These are phyloP conservation scores for Saccharomycopsis olivae DNA, from an alignment of 805 yeast species.

Conservation along the genomic window DNA sequence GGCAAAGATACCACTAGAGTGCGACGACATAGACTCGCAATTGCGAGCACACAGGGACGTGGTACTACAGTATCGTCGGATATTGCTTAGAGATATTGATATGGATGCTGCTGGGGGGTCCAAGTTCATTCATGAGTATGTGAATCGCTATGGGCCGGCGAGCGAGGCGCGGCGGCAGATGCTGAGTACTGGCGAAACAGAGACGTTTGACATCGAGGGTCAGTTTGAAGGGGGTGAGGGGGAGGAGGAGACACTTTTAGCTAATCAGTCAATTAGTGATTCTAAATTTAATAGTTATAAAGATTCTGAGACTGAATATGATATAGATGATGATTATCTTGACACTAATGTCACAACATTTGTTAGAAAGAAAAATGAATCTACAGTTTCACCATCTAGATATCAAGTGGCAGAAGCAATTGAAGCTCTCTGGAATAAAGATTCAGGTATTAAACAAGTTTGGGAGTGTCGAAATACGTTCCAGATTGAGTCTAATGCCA, in stretches of 20 bases:
- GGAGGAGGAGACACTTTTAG: conserved; percentile 15
- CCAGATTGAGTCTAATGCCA: conserved; percentile 76
- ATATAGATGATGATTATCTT: not conserved
- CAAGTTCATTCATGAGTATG: conserved; percentile 51
- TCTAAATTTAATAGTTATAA: not conserved
- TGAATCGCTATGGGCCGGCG: conserved; percentile 47
- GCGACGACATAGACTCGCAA: conserved; percentile 44
- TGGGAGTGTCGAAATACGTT: conserved; percentile 58
- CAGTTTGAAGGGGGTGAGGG: conserved; percentile 20
- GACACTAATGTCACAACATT: conserved; percentile 7
- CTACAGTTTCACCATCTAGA: conserved; percentile 23
- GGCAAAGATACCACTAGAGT: conserved; percentile 50
- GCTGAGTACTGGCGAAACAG: conserved; percentile 45
- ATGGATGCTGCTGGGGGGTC: conserved; percentile 59
- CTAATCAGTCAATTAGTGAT: conserved; percentile 9
- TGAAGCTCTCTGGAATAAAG: conserved; percentile 54
- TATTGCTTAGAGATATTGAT: conserved; percentile 42
- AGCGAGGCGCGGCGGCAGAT: conserved; percentile 40
- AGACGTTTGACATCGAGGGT: conserved; percentile 22
- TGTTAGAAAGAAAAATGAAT: conserved; percentile 1
- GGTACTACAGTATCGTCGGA: conserved; percentile 42
- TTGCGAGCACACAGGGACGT: conserved; percentile 38
- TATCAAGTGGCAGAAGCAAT: conserved; percentile 65
- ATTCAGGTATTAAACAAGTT: conserved; percentile 53
- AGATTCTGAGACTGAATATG: not conserved